Conservation (phyloP, 768 basidiomycete species). For the Cyclocybe aegerita region DNA sequence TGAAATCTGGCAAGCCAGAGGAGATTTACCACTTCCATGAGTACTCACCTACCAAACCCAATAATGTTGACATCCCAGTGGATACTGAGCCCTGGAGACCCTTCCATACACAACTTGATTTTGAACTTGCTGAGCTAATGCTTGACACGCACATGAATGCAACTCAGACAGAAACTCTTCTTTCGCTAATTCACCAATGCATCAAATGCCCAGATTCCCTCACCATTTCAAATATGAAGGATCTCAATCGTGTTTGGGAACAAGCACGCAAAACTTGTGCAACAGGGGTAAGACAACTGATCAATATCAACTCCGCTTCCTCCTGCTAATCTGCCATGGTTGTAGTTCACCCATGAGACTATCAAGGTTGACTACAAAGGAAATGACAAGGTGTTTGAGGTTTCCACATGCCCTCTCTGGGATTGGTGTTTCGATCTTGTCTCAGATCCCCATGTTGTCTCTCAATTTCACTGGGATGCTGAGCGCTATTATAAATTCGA, state of each 20-base stretch:
- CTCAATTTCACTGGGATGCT: constrained; percentile 28
- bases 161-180: constrained; percentile 3
- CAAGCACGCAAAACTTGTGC: constrained; percentile 5
- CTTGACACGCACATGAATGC: constrained; percentile 15
- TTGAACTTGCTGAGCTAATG: constrained; percentile 20
- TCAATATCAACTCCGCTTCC: background rate
- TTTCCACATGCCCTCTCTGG: constrained; percentile 23
- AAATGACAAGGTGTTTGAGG: constrained; percentile 5
- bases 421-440: constrained; percentile 32
- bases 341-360: background rate
- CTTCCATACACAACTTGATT: constrained; percentile 14
- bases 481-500: background rate
- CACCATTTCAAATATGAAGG: constrained; percentile 12
- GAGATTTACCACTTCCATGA: background rate
- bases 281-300: constrained; percentile 4
- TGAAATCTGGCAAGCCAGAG: background rate
- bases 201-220: constrained; percentile 3
- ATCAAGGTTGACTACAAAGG: constrained; percentile 4
- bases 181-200: constrained; percentile 5
- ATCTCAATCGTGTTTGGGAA: constrained; percentile 20
- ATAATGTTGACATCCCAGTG: background rate
- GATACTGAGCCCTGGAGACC: constrained; percentile 13
- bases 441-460: constrained; percentile 17
- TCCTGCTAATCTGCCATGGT: constrained; percentile 7
- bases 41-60: background rate